Percentiles rank a stretch among this genome's conserved stretches.
Evolutionary conservation across 2,329 filamentous ascomycete species (phyloP).

Genomic region (Alternaria sp.): DNA sequence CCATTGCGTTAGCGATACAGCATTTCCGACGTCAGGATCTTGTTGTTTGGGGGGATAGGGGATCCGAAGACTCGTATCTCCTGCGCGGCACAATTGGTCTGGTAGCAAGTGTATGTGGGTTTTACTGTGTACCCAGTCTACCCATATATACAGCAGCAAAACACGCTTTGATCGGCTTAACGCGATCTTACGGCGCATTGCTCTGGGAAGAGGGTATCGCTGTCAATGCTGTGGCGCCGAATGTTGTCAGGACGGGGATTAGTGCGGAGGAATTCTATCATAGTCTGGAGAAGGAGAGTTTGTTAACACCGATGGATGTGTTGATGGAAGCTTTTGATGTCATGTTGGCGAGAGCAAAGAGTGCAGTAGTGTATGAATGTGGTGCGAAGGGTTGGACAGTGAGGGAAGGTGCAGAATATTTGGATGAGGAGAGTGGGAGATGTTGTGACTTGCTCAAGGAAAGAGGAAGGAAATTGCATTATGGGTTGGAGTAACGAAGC

Average conservation of each 20-base stretch:
- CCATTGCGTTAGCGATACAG: slow-evolving; percentile 53
- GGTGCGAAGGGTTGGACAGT: slow-evolving; percentile 47
- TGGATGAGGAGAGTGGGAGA: slow-evolving; percentile 41
- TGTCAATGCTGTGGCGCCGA: slow-evolving; percentile 55
- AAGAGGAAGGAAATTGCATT: slow-evolving; percentile 17
- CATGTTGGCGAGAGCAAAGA: slow-evolving; percentile 45
- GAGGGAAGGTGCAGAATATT: slow-evolving; percentile 39
- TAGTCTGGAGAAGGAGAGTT: slow-evolving; percentile 39
- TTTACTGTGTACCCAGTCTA: slow-evolving; percentile 54
- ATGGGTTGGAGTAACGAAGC: not conserved
- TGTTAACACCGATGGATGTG: slow-evolving; percentile 52
- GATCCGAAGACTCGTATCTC: slow-evolving; percentile 1
- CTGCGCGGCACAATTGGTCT: slow-evolving; percentile 48
- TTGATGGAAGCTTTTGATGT: slow-evolving; percentile 53
- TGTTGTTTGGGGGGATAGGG: slow-evolving; percentile 31
- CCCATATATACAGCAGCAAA: slow-evolving; percentile 57
- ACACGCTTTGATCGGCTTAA: slow-evolving; percentile 51
- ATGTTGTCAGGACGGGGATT: slow-evolving; percentile 53
- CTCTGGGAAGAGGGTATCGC: slow-evolving; percentile 52
- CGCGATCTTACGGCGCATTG: slow-evolving; percentile 53
- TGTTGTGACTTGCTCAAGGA: slow-evolving; percentile 20
- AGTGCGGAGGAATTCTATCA: slow-evolving; percentile 52
- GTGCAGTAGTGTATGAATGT: slow-evolving; percentile 54
- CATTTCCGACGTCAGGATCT: slow-evolving; percentile 54
- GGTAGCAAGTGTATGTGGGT: slow-evolving; percentile 54